phyloP scores from a whole-genome alignment of 164 flowering plant genomes.

The Magnolia changhungtana region DNA sequence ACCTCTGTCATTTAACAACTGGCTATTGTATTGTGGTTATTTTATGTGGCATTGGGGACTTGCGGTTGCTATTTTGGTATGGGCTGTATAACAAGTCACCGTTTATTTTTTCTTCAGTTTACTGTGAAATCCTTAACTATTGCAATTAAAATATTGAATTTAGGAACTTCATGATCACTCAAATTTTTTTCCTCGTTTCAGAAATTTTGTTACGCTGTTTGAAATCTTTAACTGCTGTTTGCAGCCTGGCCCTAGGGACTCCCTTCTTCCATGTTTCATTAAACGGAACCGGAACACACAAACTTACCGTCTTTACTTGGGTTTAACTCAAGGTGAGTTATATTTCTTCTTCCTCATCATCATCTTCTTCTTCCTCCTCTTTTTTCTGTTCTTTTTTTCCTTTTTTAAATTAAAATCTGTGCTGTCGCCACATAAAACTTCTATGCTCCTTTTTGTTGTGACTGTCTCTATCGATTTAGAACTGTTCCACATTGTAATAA shows the following conservation, averaged over 20 bases:
- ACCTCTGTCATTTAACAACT: not conserved
- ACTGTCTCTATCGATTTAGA: not conserved
- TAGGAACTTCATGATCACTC: not conserved
- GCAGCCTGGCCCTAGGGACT: slow-evolving; percentile 91
- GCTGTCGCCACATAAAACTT: not conserved
- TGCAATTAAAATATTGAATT: not conserved
- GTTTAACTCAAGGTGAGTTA: slow-evolving; percentile 63
- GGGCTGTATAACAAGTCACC: not conserved
- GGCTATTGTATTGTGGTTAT: not conserved
- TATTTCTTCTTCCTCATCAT: not conserved
- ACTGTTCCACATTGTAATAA: not conserved
- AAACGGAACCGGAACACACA: slow-evolving; percentile 59
- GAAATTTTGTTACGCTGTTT: not conserved
- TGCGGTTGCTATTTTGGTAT: not conserved
- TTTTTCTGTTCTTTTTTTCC: too few species aligned
- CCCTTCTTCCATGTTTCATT: slow-evolving; percentile 74
- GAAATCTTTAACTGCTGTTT: slow-evolving; percentile 8
- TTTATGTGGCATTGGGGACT: not conserved
- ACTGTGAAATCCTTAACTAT: not conserved
- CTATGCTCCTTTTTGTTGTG: not conserved
- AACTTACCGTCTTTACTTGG: slow-evolving; percentile 67
- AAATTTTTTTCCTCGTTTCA: not conserved
- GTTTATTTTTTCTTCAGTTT: not conserved
- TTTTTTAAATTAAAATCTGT: not conserved
- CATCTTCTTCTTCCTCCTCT: not conserved